These are phyloP conservation scores for Exophiala alcalophila DNA, from an alignment of 2,329 filamentous ascomycete genomes.

Conservation along the genomic window DNA sequence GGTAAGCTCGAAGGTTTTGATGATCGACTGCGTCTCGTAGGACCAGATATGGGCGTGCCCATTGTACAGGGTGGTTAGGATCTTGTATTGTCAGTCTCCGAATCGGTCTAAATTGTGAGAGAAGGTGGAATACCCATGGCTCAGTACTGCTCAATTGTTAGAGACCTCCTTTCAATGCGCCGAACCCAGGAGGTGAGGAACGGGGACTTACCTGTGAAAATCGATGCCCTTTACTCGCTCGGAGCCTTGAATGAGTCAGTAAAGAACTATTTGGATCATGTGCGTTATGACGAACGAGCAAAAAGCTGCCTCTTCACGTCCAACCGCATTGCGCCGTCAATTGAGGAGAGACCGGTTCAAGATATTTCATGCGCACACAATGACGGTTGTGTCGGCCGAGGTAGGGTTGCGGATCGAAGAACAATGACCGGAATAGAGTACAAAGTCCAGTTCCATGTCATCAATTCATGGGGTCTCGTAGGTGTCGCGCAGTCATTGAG, in stretches of 20 bases:
- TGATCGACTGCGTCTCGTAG: slow-evolving; percentile 91
- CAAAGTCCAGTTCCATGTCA: slow-evolving; percentile 21
- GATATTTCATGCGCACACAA: slow-evolving; percentile 14
- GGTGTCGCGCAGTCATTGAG: slow-evolving; percentile 3
- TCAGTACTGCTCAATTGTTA: slow-evolving; percentile 55
- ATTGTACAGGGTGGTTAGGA: slow-evolving; percentile 91
- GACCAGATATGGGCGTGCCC: slow-evolving; percentile 99
- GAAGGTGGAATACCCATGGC: slow-evolving; percentile 69
- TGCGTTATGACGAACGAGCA: slow-evolving; percentile 16
- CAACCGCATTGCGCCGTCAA: slow-evolving; percentile 26
- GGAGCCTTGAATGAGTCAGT: slow-evolving; percentile 80
- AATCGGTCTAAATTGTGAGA: slow-evolving; percentile 28
- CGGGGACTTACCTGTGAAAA: slow-evolving; percentile 66
- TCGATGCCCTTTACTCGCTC: slow-evolving; percentile 97
- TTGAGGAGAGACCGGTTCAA: slow-evolving; percentile 2
- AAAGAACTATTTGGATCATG: too few relatives aligned
- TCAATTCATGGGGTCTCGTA: slow-evolving; percentile 15
- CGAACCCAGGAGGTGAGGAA: not conserved
- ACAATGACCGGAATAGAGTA: slow-evolving; percentile 1
- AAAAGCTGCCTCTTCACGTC: slow-evolving; percentile 31
- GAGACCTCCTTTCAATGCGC: not conserved
- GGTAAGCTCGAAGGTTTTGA: slow-evolving; percentile 98
- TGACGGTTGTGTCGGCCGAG: not conserved
- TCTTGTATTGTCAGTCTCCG: slow-evolving; percentile 41
- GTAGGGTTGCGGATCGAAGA: slow-evolving; percentile 2